A percentile compares a stretch with the other conserved stretches of the same genome.
Conservation (phyloP, 2,329 filamentous ascomycete genomes). For the Fusarium lateritium region DNA sequence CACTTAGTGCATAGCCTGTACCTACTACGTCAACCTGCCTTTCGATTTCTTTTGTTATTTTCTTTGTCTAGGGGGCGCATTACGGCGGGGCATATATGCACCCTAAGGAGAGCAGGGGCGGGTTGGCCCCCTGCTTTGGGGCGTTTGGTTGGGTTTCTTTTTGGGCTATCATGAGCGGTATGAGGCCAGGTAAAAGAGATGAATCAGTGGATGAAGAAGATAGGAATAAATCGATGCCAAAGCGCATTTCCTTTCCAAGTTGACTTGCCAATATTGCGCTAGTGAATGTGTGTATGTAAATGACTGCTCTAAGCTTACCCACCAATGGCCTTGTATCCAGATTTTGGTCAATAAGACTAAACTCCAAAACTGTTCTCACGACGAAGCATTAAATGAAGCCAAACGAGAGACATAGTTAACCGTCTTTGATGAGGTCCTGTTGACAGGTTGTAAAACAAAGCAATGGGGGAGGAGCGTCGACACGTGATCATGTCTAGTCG, state of each 20-base stretch:
- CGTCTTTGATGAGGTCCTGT: neutral
- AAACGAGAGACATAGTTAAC: no score
- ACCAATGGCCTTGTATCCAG: neutral
- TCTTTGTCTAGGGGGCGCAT: constrained; percentile 50
- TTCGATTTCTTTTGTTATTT: constrained; percentile 44
- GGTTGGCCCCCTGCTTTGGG: constrained; percentile 43
- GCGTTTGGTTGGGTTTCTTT: constrained; percentile 46
- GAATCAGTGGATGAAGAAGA: constrained; percentile 38
- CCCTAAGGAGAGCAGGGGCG: constrained; percentile 41
- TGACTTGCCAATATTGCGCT: neutral
- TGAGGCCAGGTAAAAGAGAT: constrained; percentile 47
- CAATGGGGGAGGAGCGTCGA: neutral
- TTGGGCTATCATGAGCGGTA: constrained; percentile 48
- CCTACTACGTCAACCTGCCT: constrained; percentile 46
- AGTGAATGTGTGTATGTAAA: neutral
- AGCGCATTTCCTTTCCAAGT: constrained; percentile 42
- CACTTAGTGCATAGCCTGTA: constrained; percentile 46
- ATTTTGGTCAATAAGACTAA: neutral
- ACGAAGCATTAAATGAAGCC: neutral
- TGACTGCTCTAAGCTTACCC: neutral
- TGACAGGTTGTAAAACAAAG: neutral
- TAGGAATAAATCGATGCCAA: constrained; percentile 47
- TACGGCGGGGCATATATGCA: constrained; percentile 42
- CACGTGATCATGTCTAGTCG: constrained; percentile 28
- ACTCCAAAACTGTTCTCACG: neutral